These are phyloP conservation scores for Cephalotrichum gorgonifer DNA, from an alignment of 2,329 filamentous ascomycete genomes.

Conservation along the genomic window DNA sequence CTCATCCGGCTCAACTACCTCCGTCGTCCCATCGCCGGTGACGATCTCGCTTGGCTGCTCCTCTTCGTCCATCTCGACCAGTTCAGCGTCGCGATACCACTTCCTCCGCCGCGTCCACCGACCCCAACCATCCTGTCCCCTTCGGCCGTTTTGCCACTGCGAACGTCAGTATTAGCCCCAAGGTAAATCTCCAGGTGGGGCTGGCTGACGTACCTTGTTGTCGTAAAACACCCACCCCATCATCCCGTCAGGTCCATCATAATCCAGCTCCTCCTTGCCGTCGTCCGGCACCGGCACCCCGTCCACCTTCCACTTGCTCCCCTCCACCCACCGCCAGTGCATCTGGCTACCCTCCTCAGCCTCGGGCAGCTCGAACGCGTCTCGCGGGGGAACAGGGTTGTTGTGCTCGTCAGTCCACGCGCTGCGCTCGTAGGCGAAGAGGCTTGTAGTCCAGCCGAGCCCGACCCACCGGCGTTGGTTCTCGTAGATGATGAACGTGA, in stretches of 20 bases:
- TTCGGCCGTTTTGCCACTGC: slow-evolving; percentile 80
- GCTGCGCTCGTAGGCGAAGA: slow-evolving; percentile 82
- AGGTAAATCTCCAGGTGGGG: background rate
- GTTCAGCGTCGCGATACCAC: slow-evolving; percentile 93
- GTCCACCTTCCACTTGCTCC: slow-evolving; percentile 79
- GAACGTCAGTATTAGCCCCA: background rate
- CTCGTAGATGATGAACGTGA: slow-evolving; percentile 93
- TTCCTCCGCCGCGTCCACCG: slow-evolving; percentile 88
- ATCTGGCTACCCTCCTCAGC: slow-evolving; percentile 49
- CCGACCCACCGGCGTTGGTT: slow-evolving; percentile 95
- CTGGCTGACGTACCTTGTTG: slow-evolving; percentile 59
- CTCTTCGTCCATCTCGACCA: slow-evolving; percentile 61
- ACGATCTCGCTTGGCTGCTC: slow-evolving; percentile 15
- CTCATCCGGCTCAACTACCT: slow-evolving; percentile 14
- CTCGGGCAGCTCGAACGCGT: slow-evolving; percentile 54
- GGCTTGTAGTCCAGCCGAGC: slow-evolving; percentile 83
- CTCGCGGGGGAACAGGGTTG: slow-evolving; percentile 65
- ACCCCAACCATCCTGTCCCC: slow-evolving; percentile 83
- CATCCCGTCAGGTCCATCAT: slow-evolving; percentile 49
- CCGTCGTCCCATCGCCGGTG: background rate
- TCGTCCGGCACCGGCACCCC: slow-evolving; percentile 52
- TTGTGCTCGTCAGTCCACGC: slow-evolving; percentile 96
- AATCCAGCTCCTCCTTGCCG: slow-evolving; percentile 30
- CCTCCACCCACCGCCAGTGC: slow-evolving; percentile 69
- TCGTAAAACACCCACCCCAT: slow-evolving; percentile 97